Percentiles rank a stretch among this genome's conserved stretches.
phyloP scores from a whole-genome alignment of 345 rosid species.

The Laguncularia racemosa region DNA sequence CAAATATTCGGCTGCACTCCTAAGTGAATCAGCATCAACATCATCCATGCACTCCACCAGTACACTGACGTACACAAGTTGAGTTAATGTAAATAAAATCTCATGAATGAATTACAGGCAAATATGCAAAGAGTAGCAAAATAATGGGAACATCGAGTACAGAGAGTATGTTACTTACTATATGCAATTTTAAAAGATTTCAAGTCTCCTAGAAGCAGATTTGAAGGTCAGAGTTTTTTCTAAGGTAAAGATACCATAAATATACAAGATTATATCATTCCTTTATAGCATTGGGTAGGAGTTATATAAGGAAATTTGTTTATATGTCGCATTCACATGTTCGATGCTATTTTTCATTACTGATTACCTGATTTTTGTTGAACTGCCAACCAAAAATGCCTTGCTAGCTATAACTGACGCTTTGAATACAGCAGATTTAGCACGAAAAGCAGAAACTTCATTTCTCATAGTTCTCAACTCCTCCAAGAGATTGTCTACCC shows the following conservation, averaged over 20 bases:
- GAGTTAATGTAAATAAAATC: background rate
- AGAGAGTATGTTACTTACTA: too few relatives aligned
- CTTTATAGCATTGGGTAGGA: too few relatives aligned
- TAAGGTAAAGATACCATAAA: too few relatives aligned
- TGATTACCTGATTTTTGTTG: constrained; percentile 48
- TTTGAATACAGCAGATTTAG: constrained; percentile 67
- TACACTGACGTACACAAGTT: constrained; percentile 36
- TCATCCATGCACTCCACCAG: constrained; percentile 79
- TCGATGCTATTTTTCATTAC: background rate
- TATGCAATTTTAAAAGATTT: too few relatives aligned
- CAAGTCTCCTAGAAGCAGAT: too few relatives aligned
- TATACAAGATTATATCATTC: too few relatives aligned
- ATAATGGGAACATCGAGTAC: too few relatives aligned
- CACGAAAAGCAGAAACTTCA: constrained; percentile 67
- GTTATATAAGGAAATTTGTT: too few relatives aligned
- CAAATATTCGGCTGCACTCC: constrained; percentile 75
- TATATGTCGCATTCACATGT: too few relatives aligned
- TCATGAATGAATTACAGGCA: too few relatives aligned
- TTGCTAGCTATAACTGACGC: constrained; percentile 63
- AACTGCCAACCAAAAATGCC: constrained; percentile 52
- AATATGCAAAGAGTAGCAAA: too few relatives aligned
- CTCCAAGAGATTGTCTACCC: constrained; percentile 76
- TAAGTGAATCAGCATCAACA: constrained; percentile 76
- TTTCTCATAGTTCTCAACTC: constrained; percentile 61
- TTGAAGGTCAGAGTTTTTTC: too few relatives aligned